Percentiles rank a stretch among this genome's conserved stretches.
Evolutionary conservation across 495 filamentous ascomycete genomes (phyloP).

Genomic region (Hypoxylon rickii): DNA sequence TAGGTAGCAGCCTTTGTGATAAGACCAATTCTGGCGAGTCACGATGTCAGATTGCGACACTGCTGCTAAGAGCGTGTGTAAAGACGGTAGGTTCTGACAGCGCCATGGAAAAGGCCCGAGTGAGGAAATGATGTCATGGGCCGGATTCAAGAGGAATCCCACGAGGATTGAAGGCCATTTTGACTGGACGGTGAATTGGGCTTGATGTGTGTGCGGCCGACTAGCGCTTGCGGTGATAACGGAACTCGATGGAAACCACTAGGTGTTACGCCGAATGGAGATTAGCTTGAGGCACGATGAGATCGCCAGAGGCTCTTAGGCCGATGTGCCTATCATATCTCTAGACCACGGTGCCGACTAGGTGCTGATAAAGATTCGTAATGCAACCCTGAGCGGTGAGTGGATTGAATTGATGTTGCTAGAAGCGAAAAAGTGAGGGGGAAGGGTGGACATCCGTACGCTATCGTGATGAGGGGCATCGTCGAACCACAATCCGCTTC

Average conservation of each 20-base stretch:
- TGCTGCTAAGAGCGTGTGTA: constrained; percentile 17
- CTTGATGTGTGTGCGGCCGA: not conserved
- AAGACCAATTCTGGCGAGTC: constrained; percentile 8
- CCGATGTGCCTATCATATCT: constrained; percentile 9
- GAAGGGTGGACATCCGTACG: constrained; percentile 1
- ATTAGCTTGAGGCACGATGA: constrained; percentile 29
- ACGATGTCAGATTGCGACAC: constrained; percentile 19
- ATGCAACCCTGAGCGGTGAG: constrained; percentile 17
- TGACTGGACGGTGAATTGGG: constrained; percentile 6
- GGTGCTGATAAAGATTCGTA: not conserved
- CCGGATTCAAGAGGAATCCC: constrained; percentile 9
- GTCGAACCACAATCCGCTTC: not conserved
- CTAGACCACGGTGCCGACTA: no score
- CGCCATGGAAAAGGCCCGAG: constrained; percentile 16
- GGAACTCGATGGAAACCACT: constrained; percentile 10
- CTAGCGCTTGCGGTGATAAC: constrained; percentile 8
- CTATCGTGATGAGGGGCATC: constrained; percentile 19
- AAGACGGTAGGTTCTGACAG: constrained; percentile 18
- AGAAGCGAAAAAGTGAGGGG: no score
- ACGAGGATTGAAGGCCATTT: constrained; percentile 9
- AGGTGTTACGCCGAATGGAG: constrained; percentile 10
- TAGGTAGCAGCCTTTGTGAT: constrained; percentile 8
- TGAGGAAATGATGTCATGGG: constrained; percentile 26
- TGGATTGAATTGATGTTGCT: no score
- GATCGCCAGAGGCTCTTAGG: constrained; percentile 29